Base-by-base conservation (phyloP, 2,329 filamentous ascomycete species). In the Aspergillus amoenus region DNA sequence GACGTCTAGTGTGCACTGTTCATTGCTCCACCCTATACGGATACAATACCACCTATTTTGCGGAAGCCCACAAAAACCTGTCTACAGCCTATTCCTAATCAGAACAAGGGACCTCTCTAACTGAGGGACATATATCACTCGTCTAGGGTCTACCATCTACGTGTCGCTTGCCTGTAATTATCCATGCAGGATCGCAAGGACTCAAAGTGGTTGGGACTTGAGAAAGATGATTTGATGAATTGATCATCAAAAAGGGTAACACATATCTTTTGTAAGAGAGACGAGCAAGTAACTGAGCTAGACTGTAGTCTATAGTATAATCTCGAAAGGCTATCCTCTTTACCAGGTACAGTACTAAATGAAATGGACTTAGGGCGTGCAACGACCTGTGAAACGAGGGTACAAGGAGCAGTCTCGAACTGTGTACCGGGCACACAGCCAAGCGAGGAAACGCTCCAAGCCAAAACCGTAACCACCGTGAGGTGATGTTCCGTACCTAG, bases 381-480 rank as follows among this genome's bases (percentile, higher is more conserved):
- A 81, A 62, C 79, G 72, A 57, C 78, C 77, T 3, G 77, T 80
- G 68, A 79, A 82, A 34, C 79, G 75, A 37, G 79, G 79, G 58
- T 81, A 87, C 62, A 81, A 66, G 50, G 68, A 76, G 67, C 78
- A 80, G 69, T 88, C 85, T 41, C 85, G 76, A 40, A 88, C 85
- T 3, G 85, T 88, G 72, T 85, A 84, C 65, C 85, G 82, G 64
- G 83, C 84, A 72, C 84, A 88, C 71, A 88, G 73, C 85, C 85
- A 88, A 47, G 85, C 85, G 49, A 88, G 75, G 78, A 88, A 88
- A 46, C 93, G 86, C 82, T 97, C 93, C 51, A 96, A 83, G 66
- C 94, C 94, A 48, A 99, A 82, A 52, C 93, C 93, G 74, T 96
- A 97, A 55, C 93, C 93, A 62, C 92, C 92, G 76, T 97, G 93